Percentiles rank a stretch among this genome's conserved stretches.
Evolutionary conservation across 129 eudicot species (phyloP).

Genomic region (Rutidosis leptorrhynchoides): DNA sequence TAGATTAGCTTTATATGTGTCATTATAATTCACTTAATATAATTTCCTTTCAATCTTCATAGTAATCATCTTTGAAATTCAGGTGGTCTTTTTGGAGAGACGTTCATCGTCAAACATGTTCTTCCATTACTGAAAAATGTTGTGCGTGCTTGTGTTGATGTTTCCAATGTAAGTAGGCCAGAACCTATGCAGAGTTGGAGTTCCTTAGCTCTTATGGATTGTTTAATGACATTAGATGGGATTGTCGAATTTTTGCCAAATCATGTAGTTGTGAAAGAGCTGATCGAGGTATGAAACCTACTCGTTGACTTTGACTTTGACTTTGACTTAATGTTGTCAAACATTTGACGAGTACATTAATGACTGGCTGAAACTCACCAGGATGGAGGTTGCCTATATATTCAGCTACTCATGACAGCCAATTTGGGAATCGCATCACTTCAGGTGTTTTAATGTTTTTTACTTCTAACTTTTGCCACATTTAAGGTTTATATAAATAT

Average conservation of each 20-base stretch:
- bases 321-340: not conserved
- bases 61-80: slow-evolving; percentile 25
- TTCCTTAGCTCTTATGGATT: slow-evolving; percentile 74
- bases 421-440: slow-evolving; percentile 58
- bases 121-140: slow-evolving; percentile 72
- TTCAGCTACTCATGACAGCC: slow-evolving; percentile 69
- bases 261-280: slow-evolving; percentile 76
- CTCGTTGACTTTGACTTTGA: slow-evolving; percentile 4
- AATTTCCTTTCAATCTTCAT: no score
- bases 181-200: slow-evolving; percentile 91
- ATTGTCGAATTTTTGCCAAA: slow-evolving; percentile 48
- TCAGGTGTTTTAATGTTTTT: slow-evolving; percentile 51
- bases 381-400: slow-evolving; percentile 69
- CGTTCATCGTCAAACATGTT: slow-evolving; percentile 65
- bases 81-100: slow-evolving; percentile 93
- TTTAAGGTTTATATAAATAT: not conserved
- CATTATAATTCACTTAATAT: no score
- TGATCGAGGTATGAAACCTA: slow-evolving; percentile 59
- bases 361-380: slow-evolving; percentile 28
- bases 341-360: not conserved
- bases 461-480: slow-evolving; percentile 5
- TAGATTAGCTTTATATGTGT: no score
- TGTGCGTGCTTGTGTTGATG: slow-evolving; percentile 59
- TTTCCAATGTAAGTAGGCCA: slow-evolving; percentile 51
- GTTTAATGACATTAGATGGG: slow-evolving; percentile 71